phyloP scores from a whole-genome alignment of 129 eudicot species.

The Flaveria brownii region DNA sequence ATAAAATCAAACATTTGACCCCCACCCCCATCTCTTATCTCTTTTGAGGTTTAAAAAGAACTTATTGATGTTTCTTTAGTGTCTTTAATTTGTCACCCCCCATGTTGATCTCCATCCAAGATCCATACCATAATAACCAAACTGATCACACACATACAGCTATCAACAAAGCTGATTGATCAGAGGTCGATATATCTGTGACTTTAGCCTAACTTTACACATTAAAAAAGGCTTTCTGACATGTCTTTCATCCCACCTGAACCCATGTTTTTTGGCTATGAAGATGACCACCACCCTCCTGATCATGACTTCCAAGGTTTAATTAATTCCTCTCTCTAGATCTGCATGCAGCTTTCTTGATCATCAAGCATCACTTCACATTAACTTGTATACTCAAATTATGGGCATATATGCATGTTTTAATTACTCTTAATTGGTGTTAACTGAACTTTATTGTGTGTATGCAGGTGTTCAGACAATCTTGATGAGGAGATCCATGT shows the following conservation, averaged over 20 bases:
- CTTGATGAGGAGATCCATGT: conserved; percentile 85
- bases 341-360: conserved; percentile 28
- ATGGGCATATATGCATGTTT: not conserved
- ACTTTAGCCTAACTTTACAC: conserved; percentile 40
- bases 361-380: conserved; percentile 13
- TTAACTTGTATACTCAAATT: not conserved
- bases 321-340: conserved; percentile 13
- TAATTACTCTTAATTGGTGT: not conserved
- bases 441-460: not conserved
- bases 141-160: conserved; percentile 31
- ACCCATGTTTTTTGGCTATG: conserved; percentile 70
- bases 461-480: conserved; percentile 49
- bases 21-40: conserved; percentile 30
- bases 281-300: conserved; percentile 50
- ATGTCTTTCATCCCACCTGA: conserved; percentile 60
- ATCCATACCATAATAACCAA: conserved; percentile 42
- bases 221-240: conserved; percentile 28
- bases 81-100: conserved; percentile 41
- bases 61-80: conserved; percentile 49
- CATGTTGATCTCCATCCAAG: conserved; percentile 51
- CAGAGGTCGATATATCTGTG: conserved; percentile 15
- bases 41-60: conserved; percentile 37
- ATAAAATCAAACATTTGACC: conserved; percentile 32
- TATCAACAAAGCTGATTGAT: conserved; percentile 26
- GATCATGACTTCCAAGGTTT: conserved; percentile 74